Base-by-base conservation (phyloP, 768 basidiomycete species). In the Boletus sp. region DNA sequence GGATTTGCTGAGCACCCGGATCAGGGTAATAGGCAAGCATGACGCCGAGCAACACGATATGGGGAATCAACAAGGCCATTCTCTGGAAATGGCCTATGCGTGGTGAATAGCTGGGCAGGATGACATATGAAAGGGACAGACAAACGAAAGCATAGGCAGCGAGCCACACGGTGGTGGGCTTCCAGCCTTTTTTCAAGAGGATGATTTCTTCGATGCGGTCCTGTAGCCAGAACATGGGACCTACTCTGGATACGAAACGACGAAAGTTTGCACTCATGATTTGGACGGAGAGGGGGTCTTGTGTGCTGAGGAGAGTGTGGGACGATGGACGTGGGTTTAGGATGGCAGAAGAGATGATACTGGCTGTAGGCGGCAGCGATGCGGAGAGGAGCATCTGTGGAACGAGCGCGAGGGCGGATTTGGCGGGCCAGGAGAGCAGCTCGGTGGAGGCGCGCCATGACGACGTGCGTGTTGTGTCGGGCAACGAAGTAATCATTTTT, bases 141-240 rank as follows among this genome's bases (percentile, higher is more conserved):
- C 94, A 95, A 37, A 94, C 71, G 62, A 94, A 92, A 0, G 81
- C 82, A 71, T 93, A 95, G 0, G 73, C 78, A 3, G 84, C 78
- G 74, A 95, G 85, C 87, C 89, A 95, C 0, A 83, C 79, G 41
- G 75, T 67, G 1, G 94, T 94, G 41, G 82, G 76, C 64, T 79
- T 81, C 87, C 85, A 87, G 0, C 87, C 86, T 45, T 81, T 80
- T 68, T 82, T 86, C 94, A 94, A 95, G 60, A 90, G 76, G 4
- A 95, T 54, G 4, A 94, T 78, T 73, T 95, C 94, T 69, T 96
- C 94, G 14, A 91, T 66, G 1, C 94, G 75, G 67, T 97, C 94
- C 73, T 92, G 91, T 18, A 95, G 60, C 94, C 93, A 97, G 65
- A 95, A 96, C 7, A 94, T 73, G 0, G 90, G 87, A 0, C 91